Base-by-base conservation (phyloP, 192 early-diverging fungal species). In the Backusella tarrabulga region DNA sequence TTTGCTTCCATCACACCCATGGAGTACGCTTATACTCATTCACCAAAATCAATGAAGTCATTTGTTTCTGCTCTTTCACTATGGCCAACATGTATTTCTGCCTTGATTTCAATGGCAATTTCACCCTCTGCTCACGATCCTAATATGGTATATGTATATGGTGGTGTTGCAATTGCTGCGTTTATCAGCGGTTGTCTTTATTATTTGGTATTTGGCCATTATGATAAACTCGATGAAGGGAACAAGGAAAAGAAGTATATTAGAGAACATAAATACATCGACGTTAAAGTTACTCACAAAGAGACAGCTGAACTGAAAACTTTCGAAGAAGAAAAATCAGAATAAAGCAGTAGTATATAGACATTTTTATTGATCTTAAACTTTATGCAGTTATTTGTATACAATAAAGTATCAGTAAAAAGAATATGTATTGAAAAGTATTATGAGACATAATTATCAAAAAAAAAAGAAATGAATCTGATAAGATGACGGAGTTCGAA, bases 1-100 rank as follows among this genome's bases (percentile, higher is more conserved):
- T 88, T 91, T 76, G 88, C 89, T 4, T 89, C 87, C 19, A 86
- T 90, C 40, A 90, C 90, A 6, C 87, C 88, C 17, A 86, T 91
- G 68, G 90, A 91, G 81, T 91, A 87, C 68, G 88, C 90, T 19
- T 91, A 87, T 81, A 88, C 84, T 54, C 83, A 84, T 41, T 89
- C 90, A 21, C 90, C 90, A 15, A 84, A 87, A 75, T 81, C 78
- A 7, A 90, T 90, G 89, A 90, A 90, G 75, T 87, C 87, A 0
- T 80, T 91, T 54, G 88, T 91, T 34, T 90, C 90, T 82, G 88
- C 90, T 3, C 68, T 90, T 17, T 87, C 86, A 42, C 72, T 91
- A 73, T 81, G 86, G 40, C 89, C 90, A n/a, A 90, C 88, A 69
- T 83, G 83, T 56, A 82, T 85, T 26, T 85, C 89, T 70, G 85